Conservation (phyloP, 73 alveolate species). For the Symbiodinium natans region DNA sequence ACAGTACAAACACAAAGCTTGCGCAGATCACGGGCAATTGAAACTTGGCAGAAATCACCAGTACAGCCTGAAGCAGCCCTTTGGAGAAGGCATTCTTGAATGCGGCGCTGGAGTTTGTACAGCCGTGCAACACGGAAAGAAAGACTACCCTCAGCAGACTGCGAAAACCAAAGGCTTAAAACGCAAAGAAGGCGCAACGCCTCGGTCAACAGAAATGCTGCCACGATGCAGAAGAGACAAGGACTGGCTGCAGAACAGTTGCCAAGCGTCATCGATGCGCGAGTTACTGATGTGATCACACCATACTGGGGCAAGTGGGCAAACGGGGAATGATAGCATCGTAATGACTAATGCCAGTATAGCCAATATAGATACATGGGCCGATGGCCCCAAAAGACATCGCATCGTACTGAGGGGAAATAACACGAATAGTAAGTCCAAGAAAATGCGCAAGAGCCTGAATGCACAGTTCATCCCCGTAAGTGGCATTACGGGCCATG, state of each 20-base stretch:
- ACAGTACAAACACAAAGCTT: background rate
- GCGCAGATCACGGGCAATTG: background rate
- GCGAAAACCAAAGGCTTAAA: background rate
- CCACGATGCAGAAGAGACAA: background rate
- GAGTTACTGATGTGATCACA: background rate
- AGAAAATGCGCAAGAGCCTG: no score
- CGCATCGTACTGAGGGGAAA: no score
- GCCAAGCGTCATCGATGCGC: background rate
- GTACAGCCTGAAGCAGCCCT: background rate
- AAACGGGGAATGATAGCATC: no score
- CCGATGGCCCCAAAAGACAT: no score
- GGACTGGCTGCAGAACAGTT: background rate
- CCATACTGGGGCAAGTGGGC: background rate
- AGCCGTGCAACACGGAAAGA: background rate
- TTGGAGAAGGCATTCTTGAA: background rate
- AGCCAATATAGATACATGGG: no score
- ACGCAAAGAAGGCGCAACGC: background rate
- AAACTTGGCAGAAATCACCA: background rate
- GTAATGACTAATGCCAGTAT: no score
- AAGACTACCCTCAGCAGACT: background rate
- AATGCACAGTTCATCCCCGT: no score
- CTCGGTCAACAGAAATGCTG: background rate
- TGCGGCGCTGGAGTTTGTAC: background rate
- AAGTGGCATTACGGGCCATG: no score
- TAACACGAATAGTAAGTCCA: no score